Conservation (phyloP, 1,284 basidiomycete species). For the Microbotryum saponariae region DNA sequence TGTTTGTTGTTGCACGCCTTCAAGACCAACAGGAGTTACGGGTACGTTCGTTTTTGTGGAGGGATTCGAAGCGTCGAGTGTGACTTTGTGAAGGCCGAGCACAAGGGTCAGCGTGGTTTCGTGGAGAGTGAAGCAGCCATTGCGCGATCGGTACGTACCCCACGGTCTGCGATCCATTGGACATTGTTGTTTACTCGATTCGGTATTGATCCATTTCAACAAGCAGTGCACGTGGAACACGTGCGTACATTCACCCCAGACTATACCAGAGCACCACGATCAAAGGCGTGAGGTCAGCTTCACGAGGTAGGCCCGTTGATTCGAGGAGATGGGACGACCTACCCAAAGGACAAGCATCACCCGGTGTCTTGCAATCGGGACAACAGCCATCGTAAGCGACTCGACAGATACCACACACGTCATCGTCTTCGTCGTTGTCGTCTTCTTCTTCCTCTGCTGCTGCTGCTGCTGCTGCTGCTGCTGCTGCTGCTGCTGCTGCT, state of each 20-base stretch:
- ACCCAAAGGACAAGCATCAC: constrained; percentile 77
- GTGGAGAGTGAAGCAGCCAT: too few relatives aligned
- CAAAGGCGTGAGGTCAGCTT: constrained; percentile 6
- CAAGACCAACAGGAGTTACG: too few relatives aligned
- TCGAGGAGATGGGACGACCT: neutral
- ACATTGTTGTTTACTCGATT: constrained; percentile 75
- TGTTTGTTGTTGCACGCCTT: too few relatives aligned
- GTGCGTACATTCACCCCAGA: constrained; percentile 92
- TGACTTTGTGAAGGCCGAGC: too few relatives aligned
- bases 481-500: constrained; percentile 14
- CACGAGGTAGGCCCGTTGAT: neutral
- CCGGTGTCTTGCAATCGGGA: constrained; percentile 85
- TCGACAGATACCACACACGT: constrained; percentile 89
- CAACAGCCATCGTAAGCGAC: constrained; percentile 86
- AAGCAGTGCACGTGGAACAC: constrained; percentile 59
- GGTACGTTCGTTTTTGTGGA: too few relatives aligned
- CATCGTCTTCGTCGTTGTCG: constrained; percentile 63
- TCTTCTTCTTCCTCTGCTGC: constrained; percentile 40
- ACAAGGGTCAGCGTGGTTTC: too few relatives aligned
- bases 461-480: constrained; percentile 15
- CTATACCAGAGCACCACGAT: constrained; percentile 44
- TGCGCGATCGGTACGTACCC: constrained; percentile 54
- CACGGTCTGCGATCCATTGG: constrained; percentile 87
- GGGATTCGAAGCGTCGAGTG: too few relatives aligned
- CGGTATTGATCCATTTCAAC: constrained; percentile 83